Percentiles rank a stretch among this genome's conserved stretches.
Conservation (phyloP, 2,329 filamentous ascomycete genomes). For the Fusarium equiseti region DNA sequence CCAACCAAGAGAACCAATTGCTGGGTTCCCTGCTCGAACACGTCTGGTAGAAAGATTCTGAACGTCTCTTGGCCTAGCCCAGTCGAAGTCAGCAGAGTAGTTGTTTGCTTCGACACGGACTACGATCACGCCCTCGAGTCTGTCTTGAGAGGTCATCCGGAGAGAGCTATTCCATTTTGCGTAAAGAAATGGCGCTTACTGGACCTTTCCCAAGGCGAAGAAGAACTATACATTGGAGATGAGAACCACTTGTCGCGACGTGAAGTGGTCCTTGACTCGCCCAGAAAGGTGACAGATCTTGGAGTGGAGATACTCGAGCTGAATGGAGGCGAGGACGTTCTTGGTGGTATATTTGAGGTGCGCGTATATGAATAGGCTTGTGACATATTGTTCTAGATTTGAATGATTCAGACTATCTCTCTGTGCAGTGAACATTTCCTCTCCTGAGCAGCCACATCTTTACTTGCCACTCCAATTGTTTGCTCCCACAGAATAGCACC, state of each 20-base stretch:
- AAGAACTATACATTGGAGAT: background rate
- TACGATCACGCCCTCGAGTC: constrained; percentile 23
- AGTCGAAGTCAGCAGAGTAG: background rate
- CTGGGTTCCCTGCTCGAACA: background rate
- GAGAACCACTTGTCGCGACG: constrained; percentile 14
- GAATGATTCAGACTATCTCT: background rate
- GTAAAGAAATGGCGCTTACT: constrained; percentile 13
- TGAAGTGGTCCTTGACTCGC: background rate
- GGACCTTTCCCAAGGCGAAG: background rate
- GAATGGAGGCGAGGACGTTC: background rate
- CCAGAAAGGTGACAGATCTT: background rate
- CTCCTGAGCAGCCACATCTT: constrained; percentile 15
- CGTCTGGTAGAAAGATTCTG: background rate
- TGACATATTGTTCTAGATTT: accelerated
- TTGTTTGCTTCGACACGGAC: constrained; percentile 13
- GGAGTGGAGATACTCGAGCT: constrained; percentile 8
- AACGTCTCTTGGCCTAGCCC: background rate
- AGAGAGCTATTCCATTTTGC: constrained; percentile 14
- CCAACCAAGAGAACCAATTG: constrained; percentile 21
- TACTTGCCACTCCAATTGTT: constrained; percentile 19
- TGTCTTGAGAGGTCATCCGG: constrained; percentile 16
- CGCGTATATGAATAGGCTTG: constrained; percentile 6
- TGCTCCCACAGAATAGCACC: constrained; percentile 14
- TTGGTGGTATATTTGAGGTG: constrained; percentile 15
- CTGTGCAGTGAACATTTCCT: background rate